Percentiles rank a stretch among this genome's conserved stretches.
These are phyloP conservation scores for Lycium barbarum DNA, from an alignment of 257 asterid genomes.

Conservation along the genomic window DNA sequence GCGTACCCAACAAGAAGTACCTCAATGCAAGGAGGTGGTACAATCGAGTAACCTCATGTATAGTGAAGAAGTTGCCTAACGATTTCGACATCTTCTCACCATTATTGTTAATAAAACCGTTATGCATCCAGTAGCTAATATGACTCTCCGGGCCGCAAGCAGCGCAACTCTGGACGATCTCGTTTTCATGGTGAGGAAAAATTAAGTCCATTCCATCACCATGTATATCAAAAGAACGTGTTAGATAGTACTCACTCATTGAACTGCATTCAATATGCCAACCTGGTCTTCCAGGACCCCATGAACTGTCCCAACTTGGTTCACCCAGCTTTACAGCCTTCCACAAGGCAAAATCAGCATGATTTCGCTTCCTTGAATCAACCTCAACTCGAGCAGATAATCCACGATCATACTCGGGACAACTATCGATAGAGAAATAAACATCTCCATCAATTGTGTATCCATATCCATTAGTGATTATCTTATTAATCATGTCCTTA, in stretches of 20 bases:
- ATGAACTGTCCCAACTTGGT: no score
- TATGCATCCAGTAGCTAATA: constrained; percentile 76
- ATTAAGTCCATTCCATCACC: constrained; percentile 94
- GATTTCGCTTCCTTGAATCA: constrained; percentile 70
- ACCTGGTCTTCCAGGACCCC: no score
- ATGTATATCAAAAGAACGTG: constrained; percentile 73
- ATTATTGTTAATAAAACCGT: constrained; percentile 73
- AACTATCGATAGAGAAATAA: constrained; percentile 65
- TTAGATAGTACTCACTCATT: constrained; percentile 69
- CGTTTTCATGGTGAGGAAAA: constrained; percentile 92
- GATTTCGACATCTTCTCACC: constrained; percentile 91
- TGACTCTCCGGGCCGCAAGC: constrained; percentile 76
- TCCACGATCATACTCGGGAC: constrained; percentile 62
- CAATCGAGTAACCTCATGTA: constrained; percentile 72
- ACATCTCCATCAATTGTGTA: no score
- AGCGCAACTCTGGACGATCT: constrained; percentile 87
- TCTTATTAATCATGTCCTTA: no score
- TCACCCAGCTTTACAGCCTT: constrained; percentile 46
- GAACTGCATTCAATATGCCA: no score
- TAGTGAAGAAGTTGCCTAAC: constrained; percentile 74
- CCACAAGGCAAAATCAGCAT: constrained; percentile 89
- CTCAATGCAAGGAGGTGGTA: constrained; percentile 89
- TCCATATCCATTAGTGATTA: no score
- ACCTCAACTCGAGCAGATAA: constrained; percentile 69
- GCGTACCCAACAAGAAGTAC: constrained; percentile 79